Evolutionary conservation across 352 stramenopile species (phyloP).

Genomic region (Phytopythium cucurbitacearum): DNA sequence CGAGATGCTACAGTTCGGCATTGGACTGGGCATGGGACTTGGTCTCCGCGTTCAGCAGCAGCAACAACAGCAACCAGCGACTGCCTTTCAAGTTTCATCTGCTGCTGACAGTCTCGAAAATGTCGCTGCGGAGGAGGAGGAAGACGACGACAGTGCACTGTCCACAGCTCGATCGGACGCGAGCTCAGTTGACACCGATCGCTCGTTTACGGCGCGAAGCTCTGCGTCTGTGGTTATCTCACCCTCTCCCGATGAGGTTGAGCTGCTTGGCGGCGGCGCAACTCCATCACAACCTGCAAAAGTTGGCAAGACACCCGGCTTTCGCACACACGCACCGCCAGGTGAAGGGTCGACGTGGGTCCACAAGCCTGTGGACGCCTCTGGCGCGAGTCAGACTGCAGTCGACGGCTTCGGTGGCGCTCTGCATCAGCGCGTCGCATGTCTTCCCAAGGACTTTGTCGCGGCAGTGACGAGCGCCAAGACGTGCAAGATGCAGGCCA

Average conservation of each 20-base stretch:
- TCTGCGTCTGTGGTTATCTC: constrained; percentile 40
- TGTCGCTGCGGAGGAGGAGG: constrained; percentile 5
- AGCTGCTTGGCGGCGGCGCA: constrained; percentile 17
- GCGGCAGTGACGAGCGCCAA: constrained; percentile 60
- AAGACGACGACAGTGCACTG: constrained; percentile 19
- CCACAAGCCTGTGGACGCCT: constrained; percentile 45
- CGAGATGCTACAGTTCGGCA: constrained; percentile 74
- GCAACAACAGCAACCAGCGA: constrained; percentile 12
- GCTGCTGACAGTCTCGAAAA: too few relatives aligned
- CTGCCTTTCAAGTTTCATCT: too few relatives aligned
- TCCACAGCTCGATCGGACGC: constrained; percentile 24
- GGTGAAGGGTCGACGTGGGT: constrained; percentile 59
- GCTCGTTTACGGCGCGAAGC: constrained; percentile 24
- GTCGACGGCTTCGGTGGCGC: constrained; percentile 52
- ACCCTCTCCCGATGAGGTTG: constrained; percentile 49
- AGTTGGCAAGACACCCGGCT: constrained; percentile 52
- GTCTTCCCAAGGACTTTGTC: constrained; percentile 66
- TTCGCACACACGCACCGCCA: constrained; percentile 44
- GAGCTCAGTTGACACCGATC: constrained; percentile 14
- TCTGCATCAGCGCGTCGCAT: constrained; percentile 61
- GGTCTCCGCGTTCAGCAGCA: constrained; percentile 65
- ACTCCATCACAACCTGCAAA: constrained; percentile 16
- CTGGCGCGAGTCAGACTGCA: constrained; percentile 53
- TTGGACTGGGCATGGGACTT: constrained; percentile 89
- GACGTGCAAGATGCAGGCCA: constrained; percentile 74